A percentile compares a stretch with the other conserved stretches of the same genome.
Evolutionary conservation across 1,139 yeast species (phyloP).

Genomic region (Taiozyma sp.): DNA sequence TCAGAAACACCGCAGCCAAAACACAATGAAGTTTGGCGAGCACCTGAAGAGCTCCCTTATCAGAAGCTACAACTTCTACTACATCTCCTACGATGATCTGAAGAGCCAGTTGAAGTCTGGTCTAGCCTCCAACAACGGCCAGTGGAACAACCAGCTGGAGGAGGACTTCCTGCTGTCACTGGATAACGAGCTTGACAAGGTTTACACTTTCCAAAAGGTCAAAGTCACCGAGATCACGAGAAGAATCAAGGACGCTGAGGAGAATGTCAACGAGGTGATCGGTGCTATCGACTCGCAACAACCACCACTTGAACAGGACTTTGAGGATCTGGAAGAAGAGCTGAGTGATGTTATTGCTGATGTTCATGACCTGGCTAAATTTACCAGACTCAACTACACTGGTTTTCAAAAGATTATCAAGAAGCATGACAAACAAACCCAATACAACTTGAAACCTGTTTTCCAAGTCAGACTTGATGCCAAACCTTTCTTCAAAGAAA

Average conservation of each 20-base stretch:
- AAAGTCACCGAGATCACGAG: slow-evolving; percentile 81
- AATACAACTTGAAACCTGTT: slow-evolving; percentile 80
- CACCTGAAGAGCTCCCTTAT: slow-evolving; percentile 69
- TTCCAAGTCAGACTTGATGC: slow-evolving; percentile 90
- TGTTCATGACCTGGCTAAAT: slow-evolving; percentile 94
- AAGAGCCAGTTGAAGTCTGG: slow-evolving; percentile 75
- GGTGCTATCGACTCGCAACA: slow-evolving; percentile 29
- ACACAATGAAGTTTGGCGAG: slow-evolving; percentile 69
- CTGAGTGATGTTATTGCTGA: slow-evolving; percentile 92
- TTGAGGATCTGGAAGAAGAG: slow-evolving; percentile 88
- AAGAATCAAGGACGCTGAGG: slow-evolving; percentile 77
- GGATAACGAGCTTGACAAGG: slow-evolving; percentile 85
- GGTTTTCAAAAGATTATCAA: slow-evolving; percentile 95
- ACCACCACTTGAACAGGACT: slow-evolving; percentile 66
- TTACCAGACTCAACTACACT: slow-evolving; percentile 86
- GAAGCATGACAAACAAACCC: slow-evolving; percentile 91
- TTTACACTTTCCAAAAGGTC: slow-evolving; percentile 83
- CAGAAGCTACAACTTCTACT: slow-evolving; percentile 84
- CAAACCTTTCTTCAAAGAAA: slow-evolving; percentile 93
- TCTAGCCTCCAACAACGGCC: slow-evolving; percentile 43
- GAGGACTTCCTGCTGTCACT: slow-evolving; percentile 71
- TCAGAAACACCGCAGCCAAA: too few species aligned
- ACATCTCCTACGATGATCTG: slow-evolving; percentile 85
- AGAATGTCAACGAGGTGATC: slow-evolving; percentile 61
- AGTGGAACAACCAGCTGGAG: slow-evolving; percentile 76